A percentile compares a stretch with the other conserved stretches of the same genome.
These are phyloP conservation scores for Aphanomyces invadans DNA, from an alignment of 352 stramenopile genomes.

Conservation along the genomic window DNA sequence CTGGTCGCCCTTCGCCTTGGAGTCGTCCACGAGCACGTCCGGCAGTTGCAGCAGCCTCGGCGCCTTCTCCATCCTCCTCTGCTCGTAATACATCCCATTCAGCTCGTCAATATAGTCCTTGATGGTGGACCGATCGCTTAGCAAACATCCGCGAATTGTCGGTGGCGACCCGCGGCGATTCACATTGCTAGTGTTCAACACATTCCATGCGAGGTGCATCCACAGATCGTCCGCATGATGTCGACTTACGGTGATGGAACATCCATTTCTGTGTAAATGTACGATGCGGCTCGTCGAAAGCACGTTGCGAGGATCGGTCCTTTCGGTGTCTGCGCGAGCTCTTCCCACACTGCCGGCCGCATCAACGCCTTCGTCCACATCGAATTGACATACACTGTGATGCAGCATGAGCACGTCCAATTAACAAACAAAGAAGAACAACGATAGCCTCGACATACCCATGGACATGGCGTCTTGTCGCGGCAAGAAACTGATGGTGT, in stretches of 20 bases:
- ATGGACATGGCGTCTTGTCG: slow-evolving; percentile 45
- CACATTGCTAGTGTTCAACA: slow-evolving; percentile 51
- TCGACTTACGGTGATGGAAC: slow-evolving; percentile 66
- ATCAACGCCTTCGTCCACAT: slow-evolving; percentile 76
- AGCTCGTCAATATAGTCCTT: slow-evolving; percentile 80
- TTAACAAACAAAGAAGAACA: not conserved
- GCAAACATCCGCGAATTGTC: slow-evolving; percentile 69
- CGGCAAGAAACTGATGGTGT: slow-evolving; percentile 53
- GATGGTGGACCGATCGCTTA: slow-evolving; percentile 80
- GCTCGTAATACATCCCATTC: slow-evolving; percentile 62
- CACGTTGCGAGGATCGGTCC: slow-evolving; percentile 70
- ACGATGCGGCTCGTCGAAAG: slow-evolving; percentile 76
- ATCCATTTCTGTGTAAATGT: slow-evolving; percentile 82
- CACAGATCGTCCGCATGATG: not conserved
- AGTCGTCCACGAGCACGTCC: slow-evolving; percentile 52
- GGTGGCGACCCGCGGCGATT: slow-evolving; percentile 76
- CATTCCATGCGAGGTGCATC: slow-evolving; percentile 7
- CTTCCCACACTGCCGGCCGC: slow-evolving; percentile 75
- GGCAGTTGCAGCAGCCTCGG: slow-evolving; percentile 35
- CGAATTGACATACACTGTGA: slow-evolving; percentile 55
- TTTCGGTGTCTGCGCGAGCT: slow-evolving; percentile 64
- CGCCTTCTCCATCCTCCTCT: slow-evolving; percentile 54
- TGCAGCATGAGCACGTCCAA: slow-evolving; percentile 6
- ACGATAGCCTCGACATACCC: slow-evolving; percentile 29
- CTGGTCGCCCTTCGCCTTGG: slow-evolving; percentile 38